Evolutionary conservation across 345 rosid species (phyloP), one percentile per base, ranked within the genome.

Genomic region (Eucalyptus cloeziana): DNA sequence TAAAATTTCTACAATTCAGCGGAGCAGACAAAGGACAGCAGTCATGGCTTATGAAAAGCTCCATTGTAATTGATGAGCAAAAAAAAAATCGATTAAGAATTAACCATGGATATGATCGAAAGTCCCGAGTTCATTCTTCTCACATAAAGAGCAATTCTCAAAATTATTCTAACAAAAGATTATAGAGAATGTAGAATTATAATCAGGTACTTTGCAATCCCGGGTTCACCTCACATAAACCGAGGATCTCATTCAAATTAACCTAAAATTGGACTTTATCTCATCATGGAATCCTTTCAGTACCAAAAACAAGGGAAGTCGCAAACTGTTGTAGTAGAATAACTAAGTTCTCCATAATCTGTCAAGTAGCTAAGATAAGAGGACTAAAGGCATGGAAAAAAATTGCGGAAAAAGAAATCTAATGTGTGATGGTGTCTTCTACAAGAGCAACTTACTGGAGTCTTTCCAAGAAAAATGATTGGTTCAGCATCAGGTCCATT

Each of bases 401-500:
- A 40, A 37, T 37, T 76, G 83, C 3, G 1, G 24, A 37, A 76
- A 76, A 76, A 17, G 47, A 76, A 71, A 37, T 37, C 81, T 71
- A 2, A 76, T 21, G 85, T 21, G 11, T 76, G 9, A 86, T 25
- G 69, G 40, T 24, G 69, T 17, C 90, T 60, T 30, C 33, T 52
- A 47, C 21, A 22, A 13, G 71, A 45, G 62, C 85, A 85, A 86
- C 92, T 56, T 94, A 98, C 99, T 89, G 86, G 95, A 89, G 99
- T 98, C 94, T 94, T 93, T 83, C 99, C 99, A 27, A 92, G 83
- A 92, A 97, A 96, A 40, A 94, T 93, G 85, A 96, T 76, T 88
- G 99, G 99, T 90, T 95, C 98, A 51, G 91, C 89, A 90, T 94
- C 93, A 52, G 98, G 97, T 24, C 98, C 98, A 90, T 90, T 93